A percentile compares a stretch with the other conserved stretches of the same genome.
These are phyloP conservation scores for Globisporangium ultimum DNA, from an alignment of 352 stramenopile genomes.

Conservation along the genomic window DNA sequence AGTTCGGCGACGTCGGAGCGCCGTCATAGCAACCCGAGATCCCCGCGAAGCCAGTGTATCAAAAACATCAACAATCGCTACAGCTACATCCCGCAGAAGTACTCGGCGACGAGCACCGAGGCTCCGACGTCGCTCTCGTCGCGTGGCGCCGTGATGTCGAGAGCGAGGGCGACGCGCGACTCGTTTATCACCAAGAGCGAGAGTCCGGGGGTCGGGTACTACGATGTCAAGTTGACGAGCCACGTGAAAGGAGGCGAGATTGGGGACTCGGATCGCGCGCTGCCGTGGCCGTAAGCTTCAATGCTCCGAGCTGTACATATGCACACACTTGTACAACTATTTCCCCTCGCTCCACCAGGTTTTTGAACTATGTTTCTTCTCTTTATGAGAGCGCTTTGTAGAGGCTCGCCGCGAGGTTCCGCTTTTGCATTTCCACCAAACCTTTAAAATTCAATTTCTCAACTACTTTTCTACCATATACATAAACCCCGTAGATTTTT, in stretches of 20 bases:
- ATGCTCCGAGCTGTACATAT: not conserved
- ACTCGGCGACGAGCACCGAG: slow-evolving; percentile 31
- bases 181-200: slow-evolving; percentile 73
- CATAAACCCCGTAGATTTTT: too few species aligned
- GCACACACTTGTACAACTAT: not conserved
- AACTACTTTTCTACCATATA: too few species aligned
- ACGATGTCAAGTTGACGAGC: slow-evolving; percentile 66
- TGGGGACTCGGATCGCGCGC: slow-evolving; percentile 62
- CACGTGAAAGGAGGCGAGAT: slow-evolving; percentile 74
- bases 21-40: slow-evolving; percentile 22
- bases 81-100: slow-evolving; percentile 67
- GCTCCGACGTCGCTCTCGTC: slow-evolving; percentile 53
- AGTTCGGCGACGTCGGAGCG: slow-evolving; percentile 48
- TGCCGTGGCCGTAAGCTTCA: slow-evolving; percentile 47
- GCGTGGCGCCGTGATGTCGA: slow-evolving; percentile 64
- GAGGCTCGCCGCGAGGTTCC: too few species aligned
- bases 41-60: slow-evolving; percentile 36
- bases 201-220: slow-evolving; percentile 71
- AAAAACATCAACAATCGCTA: slow-evolving; percentile 62
- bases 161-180: slow-evolving; percentile 54
- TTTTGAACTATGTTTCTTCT: too few species aligned
- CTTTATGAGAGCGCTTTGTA: too few species aligned
- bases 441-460: too few species aligned
- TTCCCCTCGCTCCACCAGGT: not conserved
- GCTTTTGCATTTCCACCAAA: too few species aligned